phyloP scores from a whole-genome alignment of 305 asterid species.

The Fraxinus sp. region DNA sequence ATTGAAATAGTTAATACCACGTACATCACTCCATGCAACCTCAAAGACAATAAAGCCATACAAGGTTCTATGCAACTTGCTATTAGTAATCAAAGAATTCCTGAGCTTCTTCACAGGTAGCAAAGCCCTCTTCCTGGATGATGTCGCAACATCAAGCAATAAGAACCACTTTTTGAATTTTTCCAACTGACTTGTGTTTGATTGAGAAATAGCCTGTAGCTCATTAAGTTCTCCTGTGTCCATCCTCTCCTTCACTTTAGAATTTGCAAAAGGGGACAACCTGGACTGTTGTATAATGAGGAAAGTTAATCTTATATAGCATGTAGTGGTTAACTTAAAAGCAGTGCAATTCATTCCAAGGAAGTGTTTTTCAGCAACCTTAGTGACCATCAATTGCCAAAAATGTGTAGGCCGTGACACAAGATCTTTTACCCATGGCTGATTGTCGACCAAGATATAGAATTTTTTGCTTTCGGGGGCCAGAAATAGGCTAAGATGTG shows the following conservation, averaged over 20 bases:
- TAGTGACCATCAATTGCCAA: constrained; percentile 97
- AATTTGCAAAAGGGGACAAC: constrained; percentile 90
- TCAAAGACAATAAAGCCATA: constrained; percentile 94
- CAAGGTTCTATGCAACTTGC: constrained; percentile 83
- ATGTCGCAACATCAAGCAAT: constrained; percentile 60
- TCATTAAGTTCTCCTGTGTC: constrained; percentile 39
- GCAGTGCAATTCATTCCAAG: constrained; percentile 9
- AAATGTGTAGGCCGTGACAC: constrained; percentile 76
- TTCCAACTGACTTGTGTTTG: constrained; percentile 38
- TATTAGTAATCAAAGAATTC: constrained; percentile 66
- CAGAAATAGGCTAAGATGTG: constrained; percentile 77
- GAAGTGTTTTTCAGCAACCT: constrained; percentile 52
- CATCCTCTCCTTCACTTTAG: constrained; percentile 58
- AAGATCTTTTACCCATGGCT: constrained; percentile 89
- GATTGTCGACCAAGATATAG: constrained; percentile 84
- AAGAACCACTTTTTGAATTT: constrained; percentile 70
- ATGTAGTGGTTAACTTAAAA: constrained; percentile 1
- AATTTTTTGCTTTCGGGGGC: constrained; percentile 74
- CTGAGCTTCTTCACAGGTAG: constrained; percentile 85
- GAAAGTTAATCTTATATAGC: constrained; percentile 16
- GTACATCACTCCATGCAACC: constrained; percentile 79
- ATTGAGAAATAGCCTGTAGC: constrained; percentile 38
- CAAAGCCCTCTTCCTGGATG: constrained; percentile 83
- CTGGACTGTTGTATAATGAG: constrained; percentile 63
- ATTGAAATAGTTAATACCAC: constrained; percentile 87